These are phyloP conservation scores for Acacia concinna DNA, from an alignment of 331 rosid species.

Conservation along the genomic window DNA sequence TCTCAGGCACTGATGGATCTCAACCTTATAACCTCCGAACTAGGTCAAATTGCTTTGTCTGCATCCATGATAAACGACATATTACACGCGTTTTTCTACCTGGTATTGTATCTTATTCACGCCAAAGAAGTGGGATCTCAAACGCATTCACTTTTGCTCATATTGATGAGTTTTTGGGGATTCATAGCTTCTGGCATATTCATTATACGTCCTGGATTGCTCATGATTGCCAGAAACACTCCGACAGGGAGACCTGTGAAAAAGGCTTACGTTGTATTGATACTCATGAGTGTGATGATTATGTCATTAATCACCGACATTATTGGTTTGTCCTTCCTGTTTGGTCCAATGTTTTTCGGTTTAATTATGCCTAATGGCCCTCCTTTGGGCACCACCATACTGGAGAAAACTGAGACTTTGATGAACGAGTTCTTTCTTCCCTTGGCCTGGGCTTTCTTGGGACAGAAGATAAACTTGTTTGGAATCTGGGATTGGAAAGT, in stretches of 20 bases:
- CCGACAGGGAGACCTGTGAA: conserved; percentile 49
- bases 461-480: conserved; percentile 29
- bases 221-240: conserved; percentile 16
- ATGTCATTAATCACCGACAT: conserved; percentile 24
- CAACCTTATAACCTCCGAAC: conserved; percentile 52
- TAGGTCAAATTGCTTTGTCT: conserved; percentile 63
- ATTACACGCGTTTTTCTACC: background rate
- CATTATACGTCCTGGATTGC: conserved; percentile 34
- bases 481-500: conserved; percentile 11
- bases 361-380: conserved; percentile 55
- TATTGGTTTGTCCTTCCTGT: conserved; percentile 12
- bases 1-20: conserved; percentile 46
- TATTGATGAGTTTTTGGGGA: background rate
- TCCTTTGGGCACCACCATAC: conserved; percentile 52
- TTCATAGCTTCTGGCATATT: background rate
- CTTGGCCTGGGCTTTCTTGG: conserved; percentile 38
- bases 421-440: conserved; percentile 47
- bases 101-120: background rate
- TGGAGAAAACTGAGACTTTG: conserved; percentile 40
- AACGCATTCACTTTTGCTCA: background rate
- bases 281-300: conserved; percentile 34
- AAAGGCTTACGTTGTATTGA: conserved; percentile 27
- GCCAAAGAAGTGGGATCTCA: background rate
- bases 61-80: conserved; percentile 43
- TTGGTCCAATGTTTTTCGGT: conserved; percentile 50